Base-by-base conservation (phyloP, 2,329 filamentous ascomycete species). In the Rachicladosporium sp. region DNA sequence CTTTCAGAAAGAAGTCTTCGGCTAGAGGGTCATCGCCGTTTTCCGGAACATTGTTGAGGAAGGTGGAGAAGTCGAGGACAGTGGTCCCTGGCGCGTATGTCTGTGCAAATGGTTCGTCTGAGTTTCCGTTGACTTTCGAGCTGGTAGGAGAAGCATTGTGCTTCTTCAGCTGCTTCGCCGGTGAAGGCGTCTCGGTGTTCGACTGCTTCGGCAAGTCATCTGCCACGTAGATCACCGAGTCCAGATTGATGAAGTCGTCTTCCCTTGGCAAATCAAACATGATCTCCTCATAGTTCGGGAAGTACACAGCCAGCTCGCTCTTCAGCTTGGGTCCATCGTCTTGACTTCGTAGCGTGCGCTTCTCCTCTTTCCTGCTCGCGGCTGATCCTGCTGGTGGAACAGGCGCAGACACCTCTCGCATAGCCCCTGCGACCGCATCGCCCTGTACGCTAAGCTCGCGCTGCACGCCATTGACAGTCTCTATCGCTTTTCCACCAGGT, bases 261-360 rank as follows among this genome's bases (percentile, higher is more conserved):
- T 88, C 80, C 52, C 81, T 82, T 31, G 79, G 76, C 47, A 85
- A 15, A 80, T 93, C 84, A 46, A 84, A 87, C 63, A 96, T 86
- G 50, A 95, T 76, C 58, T 93, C 85, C 62, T 95, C 88, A 61
- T 94, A 96, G 55, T 93, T 88, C 38, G 83, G 79, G 56, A 96
- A 95, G 64, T 94, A 96, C 35, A 78, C 74, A 30, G 87, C 80
- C 45, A 96, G 71, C 56, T 95, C 88, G 63, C 87, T 95, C 70
- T 93, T 94, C 64, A 87, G 80, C 50, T 85, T 74, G 37, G 80
- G 80, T 8, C 81, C 82, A 53, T 73, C 74, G 57, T 93, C 86
- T 54, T 93, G 83, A 38, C 86, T 93, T 46, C 89, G 76, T 58
- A 95, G 67, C 57, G 86, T 89, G 54, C 88, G 67, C 59, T 75